Evolutionary conservation across 139 green algal genomes (phyloP).

Genomic region (Chlorella sp.): DNA sequence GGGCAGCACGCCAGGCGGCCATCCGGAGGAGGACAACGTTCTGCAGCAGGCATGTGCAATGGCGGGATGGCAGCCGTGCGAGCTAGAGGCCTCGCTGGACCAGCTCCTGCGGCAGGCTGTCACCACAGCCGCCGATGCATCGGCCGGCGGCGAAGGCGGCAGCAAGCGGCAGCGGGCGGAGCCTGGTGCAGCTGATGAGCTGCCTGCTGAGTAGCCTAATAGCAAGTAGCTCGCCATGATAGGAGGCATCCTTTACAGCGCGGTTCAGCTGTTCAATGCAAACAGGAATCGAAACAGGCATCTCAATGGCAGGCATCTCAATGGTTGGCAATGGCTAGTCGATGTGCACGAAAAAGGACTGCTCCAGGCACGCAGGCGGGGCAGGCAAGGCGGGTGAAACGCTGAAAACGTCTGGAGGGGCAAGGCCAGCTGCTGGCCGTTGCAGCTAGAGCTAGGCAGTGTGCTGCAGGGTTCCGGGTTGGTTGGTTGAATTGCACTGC

Average conservation of each 20-base stretch:
- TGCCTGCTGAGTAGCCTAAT: too few relatives aligned
- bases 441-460: neutral
- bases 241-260: too few relatives aligned
- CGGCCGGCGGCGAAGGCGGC: neutral
- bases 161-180: neutral
- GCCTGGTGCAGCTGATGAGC: too few relatives aligned
- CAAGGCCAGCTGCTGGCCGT: too few relatives aligned
- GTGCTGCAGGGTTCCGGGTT: neutral
- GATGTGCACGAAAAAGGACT: neutral
- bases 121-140: too few relatives aligned
- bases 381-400: neutral
- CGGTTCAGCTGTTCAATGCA: too few relatives aligned
- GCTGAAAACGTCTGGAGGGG: too few relatives aligned
- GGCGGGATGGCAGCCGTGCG: neutral
- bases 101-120: neutral
- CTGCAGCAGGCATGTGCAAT: constrained; percentile 6
- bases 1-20: too few relatives aligned
- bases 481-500: neutral
- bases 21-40: neutral
- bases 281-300: too few relatives aligned
- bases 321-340: neutral
- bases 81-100: neutral
- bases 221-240: too few relatives aligned
- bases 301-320: neutral
- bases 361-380: too few relatives aligned